Conservation (phyloP, 148 eudicot genomes). For the Chenopodium suecicum region DNA sequence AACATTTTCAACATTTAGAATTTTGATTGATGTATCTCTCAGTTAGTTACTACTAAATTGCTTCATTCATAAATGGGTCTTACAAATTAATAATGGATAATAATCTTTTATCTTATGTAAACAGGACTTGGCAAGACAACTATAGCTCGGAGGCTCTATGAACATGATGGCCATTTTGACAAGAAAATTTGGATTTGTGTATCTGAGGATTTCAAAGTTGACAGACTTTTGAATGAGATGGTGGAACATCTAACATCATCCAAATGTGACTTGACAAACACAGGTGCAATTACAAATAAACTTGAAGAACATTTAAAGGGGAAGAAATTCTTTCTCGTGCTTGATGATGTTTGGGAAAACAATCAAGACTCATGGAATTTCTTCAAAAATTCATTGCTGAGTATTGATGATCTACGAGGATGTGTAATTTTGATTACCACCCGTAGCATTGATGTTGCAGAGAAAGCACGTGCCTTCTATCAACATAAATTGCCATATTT, state of each 20-base stretch:
- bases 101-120: too few relatives aligned
- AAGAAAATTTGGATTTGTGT: slow-evolving; percentile 15
- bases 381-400: not conserved
- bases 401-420: not conserved
- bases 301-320: not conserved
- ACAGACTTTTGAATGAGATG: slow-evolving; percentile 13
- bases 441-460: slow-evolving; percentile 5
- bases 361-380: slow-evolving; percentile 12
- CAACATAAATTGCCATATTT: not conserved
- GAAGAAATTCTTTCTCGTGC: slow-evolving; percentile 19
- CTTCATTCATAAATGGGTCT: too few relatives aligned
- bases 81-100: too few relatives aligned
- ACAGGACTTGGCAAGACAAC: slow-evolving; percentile 27
- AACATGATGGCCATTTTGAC: not conserved
- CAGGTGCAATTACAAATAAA: not conserved
- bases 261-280: slow-evolving; percentile 7
- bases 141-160: slow-evolving; percentile 17
- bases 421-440: slow-evolving; percentile 23
- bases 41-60: too few relatives aligned
- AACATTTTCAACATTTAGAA: too few relatives aligned
- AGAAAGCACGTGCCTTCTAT: not conserved
- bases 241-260: slow-evolving; percentile 4
- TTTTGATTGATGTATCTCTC: too few relatives aligned
- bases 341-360: slow-evolving; percentile 32
- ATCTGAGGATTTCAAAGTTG: not conserved